Evolutionary conservation across 805 yeast genomes (phyloP).

Genomic region (Brettanomyces naardenensis): DNA sequence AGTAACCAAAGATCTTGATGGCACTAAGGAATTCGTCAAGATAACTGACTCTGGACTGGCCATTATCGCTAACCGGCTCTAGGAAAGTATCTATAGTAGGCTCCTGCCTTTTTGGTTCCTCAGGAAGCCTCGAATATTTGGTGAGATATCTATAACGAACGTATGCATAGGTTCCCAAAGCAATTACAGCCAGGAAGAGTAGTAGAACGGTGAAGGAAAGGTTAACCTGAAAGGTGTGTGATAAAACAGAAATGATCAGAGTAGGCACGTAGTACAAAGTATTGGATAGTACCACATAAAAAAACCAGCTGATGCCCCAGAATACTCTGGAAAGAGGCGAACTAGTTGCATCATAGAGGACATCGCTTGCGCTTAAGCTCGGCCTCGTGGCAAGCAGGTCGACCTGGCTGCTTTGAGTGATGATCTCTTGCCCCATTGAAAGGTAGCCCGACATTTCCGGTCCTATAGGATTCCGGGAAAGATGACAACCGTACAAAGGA

Average conservation of each 20-base stretch:
- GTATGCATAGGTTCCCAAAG: conserved; percentile 33
- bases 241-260: conserved; percentile 23
- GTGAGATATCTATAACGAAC: conserved; percentile 60
- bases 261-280: conserved; percentile 15
- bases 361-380: neutral
- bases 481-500: too few species aligned
- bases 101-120: conserved; percentile 34
- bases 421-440: neutral
- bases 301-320: conserved; percentile 14
- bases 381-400: neutral
- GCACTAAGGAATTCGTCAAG: conserved; percentile 87
- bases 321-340: conserved; percentile 5
- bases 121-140: conserved; percentile 49
- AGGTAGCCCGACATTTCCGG: neutral
- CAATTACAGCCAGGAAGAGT: conserved; percentile 23
- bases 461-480: too few species aligned
- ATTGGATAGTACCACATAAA: conserved; percentile 9
- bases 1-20: conserved; percentile 87
- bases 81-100: conserved; percentile 41
- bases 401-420: neutral
- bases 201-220: conserved; percentile 42
- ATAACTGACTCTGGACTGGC: conserved; percentile 47
- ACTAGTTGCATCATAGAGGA: neutral
- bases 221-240: conserved; percentile 41
- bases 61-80: conserved; percentile 26